These are phyloP conservation scores for Cystobasidium pallidum DNA, from an alignment of 1,284 basidiomycete genomes.

Conservation along the genomic window DNA sequence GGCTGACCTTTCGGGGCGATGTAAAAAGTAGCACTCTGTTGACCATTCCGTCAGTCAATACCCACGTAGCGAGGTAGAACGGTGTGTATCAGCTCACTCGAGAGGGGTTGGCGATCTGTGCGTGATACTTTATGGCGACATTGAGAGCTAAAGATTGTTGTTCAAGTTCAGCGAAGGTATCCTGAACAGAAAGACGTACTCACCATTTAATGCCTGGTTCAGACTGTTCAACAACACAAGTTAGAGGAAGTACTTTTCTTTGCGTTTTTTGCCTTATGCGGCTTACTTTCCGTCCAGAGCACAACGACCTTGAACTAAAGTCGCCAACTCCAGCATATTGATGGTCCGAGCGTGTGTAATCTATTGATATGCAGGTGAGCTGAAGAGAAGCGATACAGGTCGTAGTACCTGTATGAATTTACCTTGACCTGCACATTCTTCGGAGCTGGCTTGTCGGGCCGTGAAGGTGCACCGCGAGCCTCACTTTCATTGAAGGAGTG, in stretches of 20 bases:
- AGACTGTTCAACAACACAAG: background rate
- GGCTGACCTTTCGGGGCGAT: conserved; percentile 7
- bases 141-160: conserved; percentile 21
- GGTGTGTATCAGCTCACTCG: background rate
- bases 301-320: background rate
- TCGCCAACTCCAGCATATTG: conserved; percentile 21
- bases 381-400: too few relatives aligned
- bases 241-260: too few relatives aligned
- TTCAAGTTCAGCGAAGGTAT: background rate
- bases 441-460: conserved; percentile 20
- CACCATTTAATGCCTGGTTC: conserved; percentile 24
- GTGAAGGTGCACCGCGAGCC: conserved; percentile 21
- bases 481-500: conserved; percentile 26
- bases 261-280: too few relatives aligned
- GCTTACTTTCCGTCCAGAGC: conserved; percentile 21
- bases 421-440: conserved; percentile 40
- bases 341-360: conserved; percentile 17
- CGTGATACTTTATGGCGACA: conserved; percentile 30
- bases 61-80: too few relatives aligned
- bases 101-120: conserved; percentile 7
- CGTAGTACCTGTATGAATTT: background rate
- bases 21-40: conserved; percentile 30
- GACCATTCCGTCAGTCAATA: too few relatives aligned
- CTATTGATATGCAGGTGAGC: background rate
- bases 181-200: too few relatives aligned